Evolutionary conservation across 129 eudicot genomes (phyloP), one percentile per base, ranked within the genome.

Genomic region (Pulicaria dysenterica): DNA sequence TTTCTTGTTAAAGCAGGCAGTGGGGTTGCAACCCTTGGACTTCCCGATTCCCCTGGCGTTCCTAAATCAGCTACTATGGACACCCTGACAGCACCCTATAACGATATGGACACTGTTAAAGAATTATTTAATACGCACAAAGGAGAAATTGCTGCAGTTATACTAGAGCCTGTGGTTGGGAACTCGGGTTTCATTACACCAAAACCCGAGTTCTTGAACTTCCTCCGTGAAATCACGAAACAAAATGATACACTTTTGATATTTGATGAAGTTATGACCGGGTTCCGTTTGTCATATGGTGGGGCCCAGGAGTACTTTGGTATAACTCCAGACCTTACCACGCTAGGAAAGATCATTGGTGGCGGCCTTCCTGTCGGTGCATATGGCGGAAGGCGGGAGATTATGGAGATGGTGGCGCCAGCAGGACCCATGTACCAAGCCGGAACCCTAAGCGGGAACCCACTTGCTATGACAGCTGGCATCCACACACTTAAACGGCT

Each of bases 391-490:
- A 73, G 95, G 85, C 70, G 89, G 71, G 99, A 91, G 5, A 91
- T 95, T 15, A 95, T 95, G 97, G 96, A 95, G 86, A 88, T 91
- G 97, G 96, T 95, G 73, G 97, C 97, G 13, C 99, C 99, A 2
- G 91, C 99, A 1, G 97, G 99, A 16, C 96, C 99, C 42, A 86
- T 90, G 97, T 95, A 95, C 76, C 99, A 95, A 48, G 99, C 97
- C 0, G 97, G 96, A 53, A 95, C 97, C 16, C 79, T 90, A 7
- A 91, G 97, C 63, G 97, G 96, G 6, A 95, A 95, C 89, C 99
- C 97, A 10, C 73, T 95, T 67, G 99, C 97, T 8, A 95, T 95
- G 97, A 95, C 97, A 12, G 99, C 99, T 2, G 99, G 97, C 1
- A 91, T 95, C 46, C 96, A 88, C 77, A 88, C 95, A 2, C 88